phyloP scores from a whole-genome alignment of 2,329 filamentous ascomycete genomes.

The Elsinoe batatas region DNA sequence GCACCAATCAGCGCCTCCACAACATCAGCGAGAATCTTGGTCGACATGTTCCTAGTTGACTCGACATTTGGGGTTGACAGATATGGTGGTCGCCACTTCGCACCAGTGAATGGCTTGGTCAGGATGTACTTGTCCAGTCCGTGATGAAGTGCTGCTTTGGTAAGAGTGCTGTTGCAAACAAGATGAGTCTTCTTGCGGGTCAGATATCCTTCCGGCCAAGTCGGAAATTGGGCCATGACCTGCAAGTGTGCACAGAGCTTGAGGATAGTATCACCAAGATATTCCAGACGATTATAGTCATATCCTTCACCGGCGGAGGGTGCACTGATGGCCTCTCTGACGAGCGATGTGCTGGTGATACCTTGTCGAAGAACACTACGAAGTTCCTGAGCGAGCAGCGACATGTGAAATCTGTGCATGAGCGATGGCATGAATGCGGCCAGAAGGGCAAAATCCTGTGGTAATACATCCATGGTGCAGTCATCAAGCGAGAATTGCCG shows the following conservation, averaged over 20 bases:
- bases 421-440: conserved; percentile 62
- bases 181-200: conserved; percentile 51
- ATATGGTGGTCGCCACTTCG: conserved; percentile 63
- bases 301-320: conserved; percentile 48
- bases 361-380: conserved; percentile 44
- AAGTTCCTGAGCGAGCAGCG: conserved; percentile 54
- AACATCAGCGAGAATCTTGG: conserved; percentile 78
- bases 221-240: conserved; percentile 48
- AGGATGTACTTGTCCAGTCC: conserved; percentile 67
- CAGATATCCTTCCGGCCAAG: conserved; percentile 69
- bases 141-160: conserved; percentile 49
- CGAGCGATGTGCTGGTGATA: conserved; percentile 45
- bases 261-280: conserved; percentile 73
- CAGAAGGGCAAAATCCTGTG: conserved; percentile 37
- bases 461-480: conserved; percentile 41
- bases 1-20: conserved; percentile 78
- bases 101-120: conserved; percentile 54
- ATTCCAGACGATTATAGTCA: conserved; percentile 79
- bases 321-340: conserved; percentile 62
- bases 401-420: conserved; percentile 56
- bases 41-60: conserved; percentile 38
- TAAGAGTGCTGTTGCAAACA: conserved; percentile 67
- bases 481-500: conserved; percentile 33
- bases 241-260: conserved; percentile 65
- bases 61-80: conserved; percentile 23